These are phyloP conservation scores for Russula sp. DNA, from an alignment of 768 basidiomycete species.

Conservation along the genomic window DNA sequence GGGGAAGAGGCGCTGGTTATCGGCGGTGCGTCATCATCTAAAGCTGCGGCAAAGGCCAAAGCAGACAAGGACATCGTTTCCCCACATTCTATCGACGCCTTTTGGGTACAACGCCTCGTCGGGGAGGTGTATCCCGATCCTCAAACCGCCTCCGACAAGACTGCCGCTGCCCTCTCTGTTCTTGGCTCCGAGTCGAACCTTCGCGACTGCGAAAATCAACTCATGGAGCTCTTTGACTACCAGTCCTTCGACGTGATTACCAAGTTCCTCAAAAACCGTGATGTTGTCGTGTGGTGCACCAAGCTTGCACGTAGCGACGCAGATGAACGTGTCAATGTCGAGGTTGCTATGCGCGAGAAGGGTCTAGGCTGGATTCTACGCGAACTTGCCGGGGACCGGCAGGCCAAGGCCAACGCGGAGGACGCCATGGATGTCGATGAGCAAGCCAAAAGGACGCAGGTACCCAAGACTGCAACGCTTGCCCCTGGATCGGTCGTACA, in stretches of 20 bases:
- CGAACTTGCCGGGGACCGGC: conserved; percentile 78
- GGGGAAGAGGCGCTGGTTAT: conserved; percentile 73
- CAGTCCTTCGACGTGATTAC: conserved; percentile 85
- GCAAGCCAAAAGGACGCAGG: conserved; percentile 36
- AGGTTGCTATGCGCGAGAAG: conserved; percentile 98
- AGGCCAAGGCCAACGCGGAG: conserved; percentile 42
- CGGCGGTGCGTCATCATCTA: conserved; percentile 55
- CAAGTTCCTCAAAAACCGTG: conserved; percentile 90
- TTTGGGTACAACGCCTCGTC: conserved; percentile 97
- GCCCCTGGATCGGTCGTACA: conserved; percentile 83
- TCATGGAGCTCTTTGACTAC: conserved; percentile 97
- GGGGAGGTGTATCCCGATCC: conserved; percentile 90
- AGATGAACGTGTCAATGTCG: conserved; percentile 85
- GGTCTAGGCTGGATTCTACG: conserved; percentile 93
- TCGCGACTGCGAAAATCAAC: conserved; percentile 90
- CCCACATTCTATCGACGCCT: conserved; percentile 89
- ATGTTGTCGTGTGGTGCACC: conserved; percentile 96
- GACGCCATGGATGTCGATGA: conserved; percentile 82
- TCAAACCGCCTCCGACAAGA: conserved; percentile 89
- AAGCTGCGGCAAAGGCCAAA: conserved; percentile 42
- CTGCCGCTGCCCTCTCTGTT: conserved; percentile 73
- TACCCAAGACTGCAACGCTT: conserved; percentile 81
- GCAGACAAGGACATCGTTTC: conserved; percentile 76
- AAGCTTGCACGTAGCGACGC: conserved; percentile 87
- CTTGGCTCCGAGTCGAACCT: conserved; percentile 82